Base-by-base conservation (phyloP, 805 yeast genomes). In the Wickerhamiella brachini region DNA sequence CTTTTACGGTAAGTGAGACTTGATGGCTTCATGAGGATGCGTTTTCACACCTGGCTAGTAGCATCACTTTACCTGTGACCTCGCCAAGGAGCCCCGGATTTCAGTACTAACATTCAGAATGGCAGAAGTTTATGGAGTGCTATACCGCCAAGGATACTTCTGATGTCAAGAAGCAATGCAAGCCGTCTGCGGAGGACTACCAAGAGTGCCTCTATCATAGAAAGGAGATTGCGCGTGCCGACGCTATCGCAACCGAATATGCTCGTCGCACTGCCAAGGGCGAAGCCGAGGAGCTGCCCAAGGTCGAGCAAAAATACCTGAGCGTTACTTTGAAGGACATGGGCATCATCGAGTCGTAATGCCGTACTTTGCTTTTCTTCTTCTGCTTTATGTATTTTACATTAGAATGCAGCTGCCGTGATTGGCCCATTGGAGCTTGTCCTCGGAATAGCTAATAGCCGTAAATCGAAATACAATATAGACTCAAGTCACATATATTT, bases 201-300 rank as follows among this genome's bases (percentile, higher is more conserved):
- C 61, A 65, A 47, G 79, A 75, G 62, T 75, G 79, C 57, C 66
- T 75, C 45, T 75, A 70, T 59, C 78, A 74, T 61, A 63, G 60
- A 17, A 73, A 73, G 60, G 79, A 62, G 57, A 61, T 58, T 54
- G 56, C 55, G 45, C 65, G 68, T 23, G 63, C 65, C 29, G 46
- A 52, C 29, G 51, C 54, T 46, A 63, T 64, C 44, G 57, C 62
- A 22, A 54, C 60, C n/a, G 67, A 63, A 52, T 45, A 55, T 29
- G 54, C 52, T 42, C 59, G 61, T 22, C 53, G 56, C 51, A 50
- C 51, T 43, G 51, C 52, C 26, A 56, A 54, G 8, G 64, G 62
- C 21, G 45, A 43, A 10, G 48, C 44, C 18, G 60, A 56, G 18
- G 60, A 53, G 13, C 48, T 59, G 38, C 62, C 65, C n/a, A 48